A percentile compares a stretch with the other conserved stretches of the same genome.
Conservation (phyloP, 1,139 yeast species). For the Blastobotrys indianensis region DNA sequence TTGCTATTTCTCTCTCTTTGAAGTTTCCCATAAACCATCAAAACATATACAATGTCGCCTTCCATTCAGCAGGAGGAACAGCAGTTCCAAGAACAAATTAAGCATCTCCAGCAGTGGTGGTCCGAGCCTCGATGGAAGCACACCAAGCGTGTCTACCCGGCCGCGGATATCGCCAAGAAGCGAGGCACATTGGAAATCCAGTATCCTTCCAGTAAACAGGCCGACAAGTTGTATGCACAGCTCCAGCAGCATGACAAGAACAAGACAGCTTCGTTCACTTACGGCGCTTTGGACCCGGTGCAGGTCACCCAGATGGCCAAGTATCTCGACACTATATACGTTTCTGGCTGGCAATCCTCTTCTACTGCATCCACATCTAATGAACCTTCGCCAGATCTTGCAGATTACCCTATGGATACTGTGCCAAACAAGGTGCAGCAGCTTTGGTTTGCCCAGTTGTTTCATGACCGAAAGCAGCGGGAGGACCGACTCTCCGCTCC, state of each 20-base stretch:
- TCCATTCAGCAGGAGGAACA: constrained; percentile 43
- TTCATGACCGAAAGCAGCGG: constrained; percentile 95
- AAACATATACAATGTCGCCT: not conserved
- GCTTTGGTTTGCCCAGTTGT: constrained; percentile 91
- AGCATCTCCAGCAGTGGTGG: constrained; percentile 86
- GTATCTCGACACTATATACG: constrained; percentile 86
- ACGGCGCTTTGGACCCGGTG: constrained; percentile 95
- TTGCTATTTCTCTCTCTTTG: too few relatives aligned
- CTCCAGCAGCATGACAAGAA: constrained; percentile 67
- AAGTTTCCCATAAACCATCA: too few relatives aligned
- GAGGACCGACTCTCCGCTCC: constrained; percentile 69
- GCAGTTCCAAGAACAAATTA: constrained; percentile 62
- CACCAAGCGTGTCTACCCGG: constrained; percentile 82
- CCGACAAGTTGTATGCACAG: constrained; percentile 70
- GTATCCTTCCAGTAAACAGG: constrained; percentile 75
- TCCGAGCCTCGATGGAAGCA: constrained; percentile 81
- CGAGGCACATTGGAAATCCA: constrained; percentile 67
- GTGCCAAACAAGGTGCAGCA: constrained; percentile 98
- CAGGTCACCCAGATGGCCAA: constrained; percentile 96
- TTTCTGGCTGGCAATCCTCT: constrained; percentile 98
- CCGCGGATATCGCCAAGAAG: constrained; percentile 85
- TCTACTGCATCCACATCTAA: constrained; percentile 95
- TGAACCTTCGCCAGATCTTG: constrained; percentile 97
- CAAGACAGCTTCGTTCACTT: constrained; percentile 79
- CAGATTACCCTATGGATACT: constrained; percentile 97